Conservation (phyloP, 495 filamentous ascomycete species). For the Aspergillus nanangensis region DNA sequence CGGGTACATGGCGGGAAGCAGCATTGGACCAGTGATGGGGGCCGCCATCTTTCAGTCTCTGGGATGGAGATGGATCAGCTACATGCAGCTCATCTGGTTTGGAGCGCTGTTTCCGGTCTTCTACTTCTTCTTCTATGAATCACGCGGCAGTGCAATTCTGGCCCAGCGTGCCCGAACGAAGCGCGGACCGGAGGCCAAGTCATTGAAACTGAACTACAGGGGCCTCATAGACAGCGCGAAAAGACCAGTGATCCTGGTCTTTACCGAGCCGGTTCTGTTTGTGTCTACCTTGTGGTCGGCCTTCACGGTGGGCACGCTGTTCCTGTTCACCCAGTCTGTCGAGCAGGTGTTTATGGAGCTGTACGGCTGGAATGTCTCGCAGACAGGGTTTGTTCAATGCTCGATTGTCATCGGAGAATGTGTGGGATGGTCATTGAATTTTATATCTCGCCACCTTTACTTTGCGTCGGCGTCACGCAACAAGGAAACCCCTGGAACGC, state of each 20-base stretch:
- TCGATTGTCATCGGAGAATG: conserved; percentile 34
- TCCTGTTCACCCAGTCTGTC: conserved; percentile 43
- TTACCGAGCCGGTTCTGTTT: conserved; percentile 51
- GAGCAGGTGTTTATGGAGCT: conserved; percentile 34
- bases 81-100: conserved; percentile 43
- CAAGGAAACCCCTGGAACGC: conserved; percentile 24
- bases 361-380: conserved; percentile 26
- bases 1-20: conserved; percentile 33
- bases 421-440: conserved; percentile 22
- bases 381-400: conserved; percentile 33
- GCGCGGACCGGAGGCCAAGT: conserved; percentile 37
- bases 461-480: conserved; percentile 26
- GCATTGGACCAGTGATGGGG: conserved; percentile 45
- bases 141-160: conserved; percentile 38
- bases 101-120: conserved; percentile 34
- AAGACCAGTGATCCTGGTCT: conserved; percentile 42
- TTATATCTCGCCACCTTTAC: conserved; percentile 22
- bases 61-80: conserved; percentile 48
- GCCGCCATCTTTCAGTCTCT: conserved; percentile 33
- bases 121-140: conserved; percentile 36
- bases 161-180: conserved; percentile 21
- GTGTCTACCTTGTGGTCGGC: conserved; percentile 46
- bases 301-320: conserved; percentile 48
- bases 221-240: conserved; percentile 23
- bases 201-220: conserved; percentile 13